Conservation (phyloP, 257 asterid species). For the Gentiana macrophylla region DNA sequence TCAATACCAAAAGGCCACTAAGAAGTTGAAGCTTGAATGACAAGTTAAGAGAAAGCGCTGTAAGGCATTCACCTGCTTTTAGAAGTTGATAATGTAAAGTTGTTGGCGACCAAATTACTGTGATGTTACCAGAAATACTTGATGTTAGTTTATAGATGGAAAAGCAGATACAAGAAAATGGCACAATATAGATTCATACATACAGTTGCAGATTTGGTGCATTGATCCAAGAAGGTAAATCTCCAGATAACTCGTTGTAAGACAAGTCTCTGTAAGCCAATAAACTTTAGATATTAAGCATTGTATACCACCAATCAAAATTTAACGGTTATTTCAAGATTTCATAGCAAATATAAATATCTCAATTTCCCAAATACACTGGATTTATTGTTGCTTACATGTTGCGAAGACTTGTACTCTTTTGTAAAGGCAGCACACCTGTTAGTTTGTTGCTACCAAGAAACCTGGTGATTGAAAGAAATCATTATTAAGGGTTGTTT, state of each 20-base stretch:
- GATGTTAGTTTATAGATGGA: slow-evolving; percentile 2
- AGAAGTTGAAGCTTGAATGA: background rate
- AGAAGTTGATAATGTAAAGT: slow-evolving; percentile 36
- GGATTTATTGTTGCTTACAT: slow-evolving; percentile 29
- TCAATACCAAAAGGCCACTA: no score
- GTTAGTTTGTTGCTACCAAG: slow-evolving; percentile 69
- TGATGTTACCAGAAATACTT: slow-evolving; percentile 4
- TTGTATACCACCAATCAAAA: background rate
- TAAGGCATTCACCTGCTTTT: slow-evolving; percentile 34
- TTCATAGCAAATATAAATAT: no score
- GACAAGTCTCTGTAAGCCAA: slow-evolving; percentile 52
- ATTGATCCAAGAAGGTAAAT: slow-evolving; percentile 61
- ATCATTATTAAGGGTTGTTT: background rate
- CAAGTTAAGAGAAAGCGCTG: background rate
- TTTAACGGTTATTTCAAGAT: no score
- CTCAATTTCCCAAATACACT: no score
- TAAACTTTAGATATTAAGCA: slow-evolving; percentile 3
- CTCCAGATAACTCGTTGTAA: slow-evolving; percentile 64
- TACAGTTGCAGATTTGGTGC: slow-evolving; percentile 43
- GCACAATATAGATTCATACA: slow-evolving; percentile 11
- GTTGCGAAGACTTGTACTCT: slow-evolving; percentile 30
- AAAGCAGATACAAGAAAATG: background rate
- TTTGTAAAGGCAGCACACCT: slow-evolving; percentile 46
- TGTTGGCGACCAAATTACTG: slow-evolving; percentile 74
- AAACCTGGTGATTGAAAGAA: slow-evolving; percentile 38